These are phyloP conservation scores for Penicillium janthinellum DNA, from an alignment of 2,329 filamentous ascomycete genomes.

Conservation along the genomic window DNA sequence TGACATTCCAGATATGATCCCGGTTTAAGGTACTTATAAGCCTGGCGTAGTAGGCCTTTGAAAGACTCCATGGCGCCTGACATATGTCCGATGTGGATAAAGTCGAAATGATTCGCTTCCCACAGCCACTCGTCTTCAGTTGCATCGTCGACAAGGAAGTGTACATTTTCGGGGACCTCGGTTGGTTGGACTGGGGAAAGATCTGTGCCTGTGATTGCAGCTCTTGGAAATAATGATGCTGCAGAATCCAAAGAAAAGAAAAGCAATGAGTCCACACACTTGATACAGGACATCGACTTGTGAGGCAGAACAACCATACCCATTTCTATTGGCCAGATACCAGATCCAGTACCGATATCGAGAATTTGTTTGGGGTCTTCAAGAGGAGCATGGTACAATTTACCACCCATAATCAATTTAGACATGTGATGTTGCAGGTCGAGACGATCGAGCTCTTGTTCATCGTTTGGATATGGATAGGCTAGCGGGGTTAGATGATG, in stretches of 20 bases:
- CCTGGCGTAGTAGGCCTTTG: constrained; percentile 55
- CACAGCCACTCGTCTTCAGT: constrained; percentile 63
- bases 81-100: constrained; percentile 62
- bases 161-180: constrained; percentile 70
- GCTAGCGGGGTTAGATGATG: constrained; percentile 29
- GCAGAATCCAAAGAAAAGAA: constrained; percentile 15
- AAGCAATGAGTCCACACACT: constrained; percentile 13
- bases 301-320: constrained; percentile 38
- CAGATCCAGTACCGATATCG: constrained; percentile 63
- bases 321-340: constrained; percentile 70
- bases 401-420: constrained; percentile 49
- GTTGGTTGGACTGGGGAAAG: constrained; percentile 68
- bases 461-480: constrained; percentile 56
- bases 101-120: constrained; percentile 55
- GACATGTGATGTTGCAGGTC: constrained; percentile 60
- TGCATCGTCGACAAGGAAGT: constrained; percentile 72
- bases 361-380: constrained; percentile 52
- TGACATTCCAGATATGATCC: constrained; percentile 55
- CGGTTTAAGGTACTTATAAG: constrained; percentile 56
- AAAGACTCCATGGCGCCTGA: constrained; percentile 61
- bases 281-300: constrained; percentile 5
- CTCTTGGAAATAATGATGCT: constrained; percentile 54
- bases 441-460: constrained; percentile 57
- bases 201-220: constrained; percentile 65
- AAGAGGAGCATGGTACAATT: constrained; percentile 52